Evolutionary conservation across 106 monocot genomes (phyloP).

Genomic region (Dioscorea alata): DNA sequence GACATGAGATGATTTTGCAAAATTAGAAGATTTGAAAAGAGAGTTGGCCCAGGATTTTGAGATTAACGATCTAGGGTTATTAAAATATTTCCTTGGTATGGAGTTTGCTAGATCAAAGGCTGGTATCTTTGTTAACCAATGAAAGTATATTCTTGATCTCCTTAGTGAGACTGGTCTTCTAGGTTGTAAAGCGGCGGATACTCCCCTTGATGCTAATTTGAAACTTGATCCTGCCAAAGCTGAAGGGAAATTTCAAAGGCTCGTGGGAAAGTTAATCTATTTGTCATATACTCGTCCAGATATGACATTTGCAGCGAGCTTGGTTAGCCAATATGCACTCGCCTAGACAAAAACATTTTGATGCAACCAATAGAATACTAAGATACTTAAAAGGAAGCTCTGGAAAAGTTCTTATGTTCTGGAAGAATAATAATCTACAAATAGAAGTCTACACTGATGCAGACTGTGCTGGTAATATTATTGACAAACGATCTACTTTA

Average conservation of each 20-base stretch:
- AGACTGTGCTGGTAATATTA: neutral
- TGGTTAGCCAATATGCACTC: neutral
- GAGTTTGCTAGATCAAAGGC: neutral
- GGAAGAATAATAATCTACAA: neutral
- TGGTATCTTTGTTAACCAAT: conserved; percentile 1
- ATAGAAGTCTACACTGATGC: neutral
- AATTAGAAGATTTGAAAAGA: neutral
- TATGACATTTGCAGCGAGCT: neutral
- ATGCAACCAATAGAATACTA: neutral
- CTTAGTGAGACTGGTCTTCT: neutral
- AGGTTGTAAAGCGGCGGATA: neutral
- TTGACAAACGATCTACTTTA: conserved; percentile 1
- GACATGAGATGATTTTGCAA: conserved; percentile 2
- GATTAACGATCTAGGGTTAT: neutral
- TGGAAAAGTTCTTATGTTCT: neutral
- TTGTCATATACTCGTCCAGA: neutral
- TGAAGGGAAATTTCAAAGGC: neutral
- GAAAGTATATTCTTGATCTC: conserved; percentile 1
- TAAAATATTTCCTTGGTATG: conserved; percentile 2
- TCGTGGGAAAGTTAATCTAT: conserved; percentile 1
- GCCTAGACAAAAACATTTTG: neutral
- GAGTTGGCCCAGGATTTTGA: neutral
- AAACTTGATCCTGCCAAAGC: neutral
- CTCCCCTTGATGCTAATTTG: neutral
- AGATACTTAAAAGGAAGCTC: neutral